Evolutionary conservation across 2,329 filamentous ascomycete species (phyloP), one percentile per base, ranked within the genome.

Genomic region (Furcasterigmium sp.): DNA sequence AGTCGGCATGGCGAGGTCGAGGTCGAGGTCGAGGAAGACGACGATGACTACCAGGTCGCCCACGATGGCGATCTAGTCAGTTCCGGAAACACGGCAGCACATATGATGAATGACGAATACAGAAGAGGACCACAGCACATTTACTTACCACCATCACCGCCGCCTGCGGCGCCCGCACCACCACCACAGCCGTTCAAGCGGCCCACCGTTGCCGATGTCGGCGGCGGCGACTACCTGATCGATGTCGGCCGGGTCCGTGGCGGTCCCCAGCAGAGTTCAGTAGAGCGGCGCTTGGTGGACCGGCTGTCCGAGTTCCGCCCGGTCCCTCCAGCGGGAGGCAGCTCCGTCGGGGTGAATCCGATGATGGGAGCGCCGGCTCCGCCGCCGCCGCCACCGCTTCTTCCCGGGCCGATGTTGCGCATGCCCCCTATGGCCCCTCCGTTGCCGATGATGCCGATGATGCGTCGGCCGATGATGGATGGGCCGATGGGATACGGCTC

Each of bases 81-180:
- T 3, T 59, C 75, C 14, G 75, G 75, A 18, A 80, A 80, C 46
- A 65, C 72, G 11, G 67, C 69, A 2, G 69, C 66, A 13, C 78
- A 84, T 52, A 78, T 80, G 53, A 73, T 81, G 70, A 81, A 81
- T 45, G 77, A 84, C 21, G 69, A 79, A 47, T 82, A 79, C 47
- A 61, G 68, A 37, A 62, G 64, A 41, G 56, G 64, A 34, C 57
- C 65, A 14, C 64, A 63, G 18, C 61, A 58, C 3, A 56, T 63
- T 10, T 51, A 62, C 23, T 55, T 64, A 19, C 66, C 52, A 8
- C 56, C 51, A n/a, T 53, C 60, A 25, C 66, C 52, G 8, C 56
- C 51, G 10, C 53, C 60, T 25, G 55, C 61, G 20, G 52, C 56
- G 8, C 50, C 59, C 19, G 51, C 56, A 8, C 45, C 55, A 8